Base-by-base conservation (phyloP, 1,284 basidiomycete genomes). In the Fomitiporia mediterranea region DNA sequence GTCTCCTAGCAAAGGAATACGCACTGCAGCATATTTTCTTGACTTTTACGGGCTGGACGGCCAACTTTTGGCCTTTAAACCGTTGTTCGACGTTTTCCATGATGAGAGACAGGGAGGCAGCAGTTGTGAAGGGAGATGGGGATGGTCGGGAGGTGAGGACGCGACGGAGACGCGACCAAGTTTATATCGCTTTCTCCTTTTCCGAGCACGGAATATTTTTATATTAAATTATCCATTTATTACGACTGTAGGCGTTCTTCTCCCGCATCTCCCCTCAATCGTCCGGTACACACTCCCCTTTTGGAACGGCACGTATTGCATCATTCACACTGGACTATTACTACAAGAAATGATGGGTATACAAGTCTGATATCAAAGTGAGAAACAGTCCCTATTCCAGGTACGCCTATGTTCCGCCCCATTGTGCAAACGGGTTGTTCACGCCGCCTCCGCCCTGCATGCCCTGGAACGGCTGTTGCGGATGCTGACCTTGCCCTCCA, bases 21-120 rank as follows among this genome's bases (percentile, higher is more conserved):
- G 71, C 67, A 94, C 91, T 91, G 78, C 91, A 94, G 75, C 92
- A 94, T 67, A 95, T 91, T 71, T 90, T 94, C 63, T 82, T 82
- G 65, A 94, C 87, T 68, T 81, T 78, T 64, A 85, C 73, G 69
- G 80, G 78, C 9, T 50, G 43, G 2, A 40, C 11, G 8, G 52
- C 37, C 9, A 56, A 19, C 3, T 52, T 44, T 42, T 60, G 58
- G 43, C 40, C 42, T 40, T 56, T 60, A 38, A 53, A 56, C 28
- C 55, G 54, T 42, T 56, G 38, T 6, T 42, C 15, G 21, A 56
- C 11, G 28, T 43, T 21, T 1, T 59, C 57, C 57, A 59, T 59
- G 30, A 15, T 46, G 54, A 44, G 21, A 17, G 25, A 19, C 44
- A 34, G 6, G 11, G 9, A 32, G 2, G 17, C 9, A 39, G 23